phyloP scores from a whole-genome alignment of 441 rosid genomes.

The Omphalea diandra region DNA sequence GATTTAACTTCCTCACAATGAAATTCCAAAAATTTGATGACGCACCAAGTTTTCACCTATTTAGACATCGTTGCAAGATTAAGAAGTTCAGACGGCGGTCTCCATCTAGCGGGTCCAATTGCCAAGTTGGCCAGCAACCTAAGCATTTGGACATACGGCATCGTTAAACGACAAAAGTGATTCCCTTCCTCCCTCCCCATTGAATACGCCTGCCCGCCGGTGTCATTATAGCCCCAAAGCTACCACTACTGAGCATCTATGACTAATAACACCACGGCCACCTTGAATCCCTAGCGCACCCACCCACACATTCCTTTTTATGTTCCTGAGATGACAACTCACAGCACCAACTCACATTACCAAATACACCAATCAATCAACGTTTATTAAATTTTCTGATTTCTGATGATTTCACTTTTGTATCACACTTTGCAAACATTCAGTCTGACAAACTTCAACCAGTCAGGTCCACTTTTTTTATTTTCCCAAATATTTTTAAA shows the following conservation, averaged over 20 bases:
- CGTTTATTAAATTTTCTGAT: neutral
- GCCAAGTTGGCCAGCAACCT: neutral
- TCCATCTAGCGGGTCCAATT: too few relatives aligned
- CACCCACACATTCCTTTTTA: constrained; percentile 11
- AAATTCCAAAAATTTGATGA: too few relatives aligned
- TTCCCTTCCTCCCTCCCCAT: neutral
- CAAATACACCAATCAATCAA: constrained; percentile 7
- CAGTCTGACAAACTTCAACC: constrained; percentile 23
- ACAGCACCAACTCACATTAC: neutral
- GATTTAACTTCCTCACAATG: too few relatives aligned
- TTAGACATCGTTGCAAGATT: neutral
- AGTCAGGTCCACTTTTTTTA: neutral
- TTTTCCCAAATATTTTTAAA: too few relatives aligned
- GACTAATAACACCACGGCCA: neutral
- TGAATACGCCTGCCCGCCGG: constrained; percentile 11
- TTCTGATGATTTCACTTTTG: neutral
- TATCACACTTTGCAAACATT: constrained; percentile 24
- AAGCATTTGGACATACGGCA: neutral
- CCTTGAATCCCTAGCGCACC: neutral
- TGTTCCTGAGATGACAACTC: constrained; percentile 20
- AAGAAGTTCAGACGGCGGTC: neutral
- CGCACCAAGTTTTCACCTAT: too few relatives aligned
- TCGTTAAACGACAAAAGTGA: neutral
- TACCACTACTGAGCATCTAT: neutral
- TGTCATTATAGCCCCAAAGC: neutral